These are phyloP conservation scores for Clitoria ternatea DNA, from an alignment of 306 rosid species.

Conservation along the genomic window DNA sequence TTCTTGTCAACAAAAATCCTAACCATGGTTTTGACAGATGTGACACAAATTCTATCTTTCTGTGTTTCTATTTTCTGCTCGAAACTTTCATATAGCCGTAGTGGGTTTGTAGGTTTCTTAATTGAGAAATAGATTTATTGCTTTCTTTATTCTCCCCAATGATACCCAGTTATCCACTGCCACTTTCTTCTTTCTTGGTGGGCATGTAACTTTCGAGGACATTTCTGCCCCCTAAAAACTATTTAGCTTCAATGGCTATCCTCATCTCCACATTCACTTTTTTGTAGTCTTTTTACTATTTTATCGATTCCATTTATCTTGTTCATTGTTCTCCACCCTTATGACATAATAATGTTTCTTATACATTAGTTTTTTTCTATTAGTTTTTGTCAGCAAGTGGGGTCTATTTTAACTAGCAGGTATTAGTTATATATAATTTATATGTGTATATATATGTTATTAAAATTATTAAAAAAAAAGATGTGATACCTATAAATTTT, in stretches of 20 bases:
- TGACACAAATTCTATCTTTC: constrained; percentile 40
- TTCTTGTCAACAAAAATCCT: too few species aligned
- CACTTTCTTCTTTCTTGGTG: constrained; percentile 56
- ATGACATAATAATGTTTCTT: constrained; percentile 41
- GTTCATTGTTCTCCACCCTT: constrained; percentile 29
- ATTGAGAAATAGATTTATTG: constrained; percentile 34
- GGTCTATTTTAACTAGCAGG: too few species aligned
- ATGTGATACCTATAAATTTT: too few species aligned
- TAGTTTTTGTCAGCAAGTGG: too few species aligned
- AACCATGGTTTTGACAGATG: too few species aligned
- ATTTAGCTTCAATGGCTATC: constrained; percentile 52
- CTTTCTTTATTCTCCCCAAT: constrained; percentile 47
- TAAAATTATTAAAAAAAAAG: too few species aligned
- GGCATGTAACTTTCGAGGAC: constrained; percentile 41
- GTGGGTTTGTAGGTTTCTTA: constrained; percentile 37
- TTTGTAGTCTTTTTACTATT: constrained; percentile 37
- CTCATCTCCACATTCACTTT: constrained; percentile 59
- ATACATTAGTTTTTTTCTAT: too few species aligned
- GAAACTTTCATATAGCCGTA: constrained; percentile 21
- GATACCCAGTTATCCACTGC: constrained; percentile 29
- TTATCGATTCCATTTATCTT: constrained; percentile 53
- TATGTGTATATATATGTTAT: too few species aligned
- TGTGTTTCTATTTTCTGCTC: constrained; percentile 7
- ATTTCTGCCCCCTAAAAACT: constrained; percentile 46
- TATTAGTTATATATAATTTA: too few species aligned